Conservation (phyloP, 1,139 yeast species). For the Yamadazyma jaroonii region DNA sequence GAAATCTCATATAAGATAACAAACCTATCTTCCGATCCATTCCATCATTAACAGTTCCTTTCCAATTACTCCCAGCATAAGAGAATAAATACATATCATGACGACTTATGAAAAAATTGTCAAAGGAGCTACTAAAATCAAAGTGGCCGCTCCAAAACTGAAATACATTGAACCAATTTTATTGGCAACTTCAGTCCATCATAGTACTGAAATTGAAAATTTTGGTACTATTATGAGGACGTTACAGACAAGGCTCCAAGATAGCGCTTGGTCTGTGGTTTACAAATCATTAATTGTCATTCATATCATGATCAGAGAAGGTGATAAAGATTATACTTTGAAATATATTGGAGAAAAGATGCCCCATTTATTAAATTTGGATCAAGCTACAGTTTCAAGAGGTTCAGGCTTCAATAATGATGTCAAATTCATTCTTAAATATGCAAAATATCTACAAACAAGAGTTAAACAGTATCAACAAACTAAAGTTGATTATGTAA, state of each 20-base stretch:
- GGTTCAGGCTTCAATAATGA: slow-evolving; percentile 44
- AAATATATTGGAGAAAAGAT: slow-evolving; percentile 59
- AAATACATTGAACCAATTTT: slow-evolving; percentile 93
- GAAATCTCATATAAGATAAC: not conserved
- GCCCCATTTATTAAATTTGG: slow-evolving; percentile 53
- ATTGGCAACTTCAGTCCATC: slow-evolving; percentile 60
- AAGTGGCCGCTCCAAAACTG: slow-evolving; percentile 97
- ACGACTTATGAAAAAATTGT: slow-evolving; percentile 48
- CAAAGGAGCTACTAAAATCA: slow-evolving; percentile 49
- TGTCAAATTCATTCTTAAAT: slow-evolving; percentile 61
- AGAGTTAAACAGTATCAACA: slow-evolving; percentile 68
- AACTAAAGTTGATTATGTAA: slow-evolving; percentile 73
- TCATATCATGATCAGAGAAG: slow-evolving; percentile 91
- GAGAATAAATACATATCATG: slow-evolving; percentile 19
- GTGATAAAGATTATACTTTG: slow-evolving; percentile 70
- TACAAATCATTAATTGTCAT: slow-evolving; percentile 81
- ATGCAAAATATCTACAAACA: slow-evolving; percentile 66
- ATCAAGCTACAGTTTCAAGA: slow-evolving; percentile 29
- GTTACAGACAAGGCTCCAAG: slow-evolving; percentile 60
- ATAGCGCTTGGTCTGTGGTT: slow-evolving; percentile 86
- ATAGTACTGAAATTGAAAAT: slow-evolving; percentile 46
- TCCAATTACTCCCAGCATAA: not conserved
- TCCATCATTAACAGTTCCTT: not conserved
- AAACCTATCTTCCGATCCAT: not conserved
- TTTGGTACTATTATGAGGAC: slow-evolving; percentile 68